Conservation (phyloP, 2,329 filamentous ascomycete genomes). For the Trichoderma brevicompactum region DNA sequence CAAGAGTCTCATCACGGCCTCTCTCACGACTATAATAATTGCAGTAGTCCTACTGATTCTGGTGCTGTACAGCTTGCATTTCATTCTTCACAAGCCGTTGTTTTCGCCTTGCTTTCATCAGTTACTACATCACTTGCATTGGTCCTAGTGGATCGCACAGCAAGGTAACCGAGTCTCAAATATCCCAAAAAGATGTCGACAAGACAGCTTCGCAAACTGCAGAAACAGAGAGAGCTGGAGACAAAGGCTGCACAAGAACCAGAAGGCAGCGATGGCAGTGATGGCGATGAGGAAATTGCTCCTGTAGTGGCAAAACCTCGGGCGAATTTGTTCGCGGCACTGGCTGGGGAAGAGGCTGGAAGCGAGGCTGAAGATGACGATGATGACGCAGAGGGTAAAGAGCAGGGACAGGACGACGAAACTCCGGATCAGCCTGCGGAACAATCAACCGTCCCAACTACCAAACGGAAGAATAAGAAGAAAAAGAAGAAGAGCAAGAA, state of each 20-base stretch:
- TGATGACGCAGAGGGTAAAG: slow-evolving; percentile 36
- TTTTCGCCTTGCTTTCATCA: not conserved
- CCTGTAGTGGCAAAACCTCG: slow-evolving; percentile 45
- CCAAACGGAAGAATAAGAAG: slow-evolving; percentile 45
- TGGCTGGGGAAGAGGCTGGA: slow-evolving; percentile 50
- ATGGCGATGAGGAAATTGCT: slow-evolving; percentile 39
- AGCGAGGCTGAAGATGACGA: slow-evolving; percentile 47
- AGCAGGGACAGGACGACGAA: slow-evolving; percentile 1
- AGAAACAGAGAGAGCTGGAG: slow-evolving; percentile 54
- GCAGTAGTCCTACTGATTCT: not conserved
- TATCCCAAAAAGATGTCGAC: slow-evolving; percentile 52
- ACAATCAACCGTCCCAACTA: not conserved
- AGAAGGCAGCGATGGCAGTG: slow-evolving; percentile 41
- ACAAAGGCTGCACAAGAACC: slow-evolving; percentile 31
- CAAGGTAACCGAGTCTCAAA: not conserved
- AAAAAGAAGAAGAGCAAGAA: slow-evolving; percentile 48
- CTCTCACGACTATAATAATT: not conserved
- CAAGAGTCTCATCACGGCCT: too few relatives aligned
- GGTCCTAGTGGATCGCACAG: not conserved
- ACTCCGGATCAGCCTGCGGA: not conserved
- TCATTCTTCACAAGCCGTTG: not conserved
- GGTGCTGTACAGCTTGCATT: not conserved
- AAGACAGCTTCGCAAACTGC: slow-evolving; percentile 57
- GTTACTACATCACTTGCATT: not conserved
- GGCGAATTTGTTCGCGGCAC: slow-evolving; percentile 56